Conservation (phyloP, 2,329 filamentous ascomycete genomes). For the Geosmithia putterillii region DNA sequence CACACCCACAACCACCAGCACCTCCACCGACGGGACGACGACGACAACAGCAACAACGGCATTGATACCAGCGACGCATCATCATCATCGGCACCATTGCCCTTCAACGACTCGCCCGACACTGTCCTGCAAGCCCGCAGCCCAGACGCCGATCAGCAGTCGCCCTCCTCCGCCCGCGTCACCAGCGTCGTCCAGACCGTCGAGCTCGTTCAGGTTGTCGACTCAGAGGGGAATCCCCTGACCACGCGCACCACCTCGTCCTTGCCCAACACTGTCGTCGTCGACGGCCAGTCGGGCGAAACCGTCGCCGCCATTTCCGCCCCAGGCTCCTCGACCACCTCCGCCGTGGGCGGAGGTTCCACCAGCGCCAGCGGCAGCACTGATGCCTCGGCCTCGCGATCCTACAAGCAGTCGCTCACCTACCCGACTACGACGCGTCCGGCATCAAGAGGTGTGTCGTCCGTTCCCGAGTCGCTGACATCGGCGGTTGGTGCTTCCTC, state of each 20-base stretch:
- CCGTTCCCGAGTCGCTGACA: neutral
- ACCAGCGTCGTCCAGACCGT: constrained; percentile 40
- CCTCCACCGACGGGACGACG: neutral
- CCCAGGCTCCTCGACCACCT: constrained; percentile 10
- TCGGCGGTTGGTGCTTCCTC: neutral
- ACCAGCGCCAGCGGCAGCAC: constrained; percentile 10
- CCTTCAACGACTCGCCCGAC: neutral
- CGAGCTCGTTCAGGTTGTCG: constrained; percentile 40
- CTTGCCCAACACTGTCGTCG: constrained; percentile 23
- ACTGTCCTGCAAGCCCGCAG: neutral
- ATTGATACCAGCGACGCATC: neutral
- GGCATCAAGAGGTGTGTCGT: neutral
- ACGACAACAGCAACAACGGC: neutral
- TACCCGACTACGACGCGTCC: neutral
- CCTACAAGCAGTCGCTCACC: neutral
- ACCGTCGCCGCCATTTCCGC: constrained; percentile 19
- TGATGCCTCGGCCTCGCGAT: constrained; percentile 5
- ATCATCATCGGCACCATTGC: neutral
- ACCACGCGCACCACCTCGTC: constrained; percentile 28
- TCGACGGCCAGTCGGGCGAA: constrained; percentile 20
- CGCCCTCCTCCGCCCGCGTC: constrained; percentile 14
- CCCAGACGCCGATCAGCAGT: constrained; percentile 3
- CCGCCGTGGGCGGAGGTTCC: too few species aligned
- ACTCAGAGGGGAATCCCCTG: constrained; percentile 31
- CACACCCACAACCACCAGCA: constrained; percentile 8